Base-by-base conservation (phyloP, 495 filamentous ascomycete genomes). In the Trichocladium uniseriatum region DNA sequence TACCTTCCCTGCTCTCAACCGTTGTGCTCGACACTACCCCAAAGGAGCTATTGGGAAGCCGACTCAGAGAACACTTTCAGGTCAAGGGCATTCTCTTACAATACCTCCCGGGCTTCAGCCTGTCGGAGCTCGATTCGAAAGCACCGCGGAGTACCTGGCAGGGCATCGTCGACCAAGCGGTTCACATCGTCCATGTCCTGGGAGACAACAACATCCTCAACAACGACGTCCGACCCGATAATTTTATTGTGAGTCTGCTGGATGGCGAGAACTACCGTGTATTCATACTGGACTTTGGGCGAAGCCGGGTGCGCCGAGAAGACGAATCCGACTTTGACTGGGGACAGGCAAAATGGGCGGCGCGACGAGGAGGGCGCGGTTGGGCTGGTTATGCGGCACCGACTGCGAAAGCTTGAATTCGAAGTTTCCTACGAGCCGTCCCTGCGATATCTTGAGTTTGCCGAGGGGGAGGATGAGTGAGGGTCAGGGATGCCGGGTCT, bases 201-300 rank as follows among this genome's bases (percentile, higher is more conserved):
- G 46, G 52, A 28, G 58, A 63, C 41, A 36, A 39, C 14, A 55
- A 59, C 20, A 59, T 69, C 29, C 38, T 61, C 4, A 65, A 67
- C 40, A 15, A 52, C 29, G 61, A 65, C 58, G 55, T 61, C 10
- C 55, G 57, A 34, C 42, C 55, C 4, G 49, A 53, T 20, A 68
- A 43, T 34, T 64, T 69, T 16, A 58, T 68, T 18, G 60, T 68
- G 37, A 45, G 32, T 2, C 19, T n/a, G n/a, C n/a, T n/a, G n/a
- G n/a, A n/a, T n/a, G n/a, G n/a, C n/a, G n/a, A n/a, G n/a, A n/a
- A 43, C 20, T 62, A 44, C 14, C 53, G 62, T n/a, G 50, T 60
- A 0, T 32, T 59, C 48, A 67, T 66, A 59, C 52, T 63, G 14
- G 63, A 68, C 45, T 66, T 65, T 49, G 61, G 55, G 11, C 28